These are phyloP conservation scores for Phaffomyces antillensis DNA, from an alignment of 805 yeast genomes.

Conservation along the genomic window DNA sequence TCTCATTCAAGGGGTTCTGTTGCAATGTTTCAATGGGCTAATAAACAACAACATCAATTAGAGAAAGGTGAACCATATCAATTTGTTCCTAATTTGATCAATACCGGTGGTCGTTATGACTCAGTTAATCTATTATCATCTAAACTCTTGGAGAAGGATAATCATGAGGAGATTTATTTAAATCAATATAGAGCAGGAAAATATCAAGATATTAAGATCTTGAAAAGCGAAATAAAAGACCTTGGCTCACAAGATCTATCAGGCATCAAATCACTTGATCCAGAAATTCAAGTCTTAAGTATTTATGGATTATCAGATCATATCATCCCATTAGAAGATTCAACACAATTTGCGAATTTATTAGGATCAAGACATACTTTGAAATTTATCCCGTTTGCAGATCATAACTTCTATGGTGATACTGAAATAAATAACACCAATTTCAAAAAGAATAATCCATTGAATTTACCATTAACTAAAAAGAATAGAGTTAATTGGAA, in stretches of 20 bases:
- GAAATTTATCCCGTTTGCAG: conserved; percentile 57
- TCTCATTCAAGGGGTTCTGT: conserved; percentile 80
- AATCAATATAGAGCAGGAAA: conserved; percentile 46
- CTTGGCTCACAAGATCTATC: conserved; percentile 42
- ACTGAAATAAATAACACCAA: conserved; percentile 29
- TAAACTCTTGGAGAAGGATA: too few relatives aligned
- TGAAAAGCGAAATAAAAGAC: conserved; percentile 43
- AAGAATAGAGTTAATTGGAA: conserved; percentile 52
- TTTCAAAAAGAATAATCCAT: conserved; percentile 27
- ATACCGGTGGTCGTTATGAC: conserved; percentile 65
- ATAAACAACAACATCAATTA: conserved; percentile 33
- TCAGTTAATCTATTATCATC: conserved; percentile 7
- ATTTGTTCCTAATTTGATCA: conserved; percentile 59
- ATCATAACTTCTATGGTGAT: conserved; percentile 71
- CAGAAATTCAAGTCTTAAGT: conserved; percentile 48
- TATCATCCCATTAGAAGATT: conserved; percentile 59
- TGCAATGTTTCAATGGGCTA: conserved; percentile 69
- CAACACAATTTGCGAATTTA: conserved; percentile 48
- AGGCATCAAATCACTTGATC: conserved; percentile 33
- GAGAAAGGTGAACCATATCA: conserved; percentile 29
- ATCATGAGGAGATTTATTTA: conserved; percentile 28
- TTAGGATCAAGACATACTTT: conserved; percentile 52
- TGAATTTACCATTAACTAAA: conserved; percentile 35
- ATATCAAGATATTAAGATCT: conserved; percentile 33
- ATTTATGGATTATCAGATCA: conserved; percentile 66